Evolutionary conservation across 1,284 basidiomycete species (phyloP).

Genomic region (Mycosarcoma mackinlayi): DNA sequence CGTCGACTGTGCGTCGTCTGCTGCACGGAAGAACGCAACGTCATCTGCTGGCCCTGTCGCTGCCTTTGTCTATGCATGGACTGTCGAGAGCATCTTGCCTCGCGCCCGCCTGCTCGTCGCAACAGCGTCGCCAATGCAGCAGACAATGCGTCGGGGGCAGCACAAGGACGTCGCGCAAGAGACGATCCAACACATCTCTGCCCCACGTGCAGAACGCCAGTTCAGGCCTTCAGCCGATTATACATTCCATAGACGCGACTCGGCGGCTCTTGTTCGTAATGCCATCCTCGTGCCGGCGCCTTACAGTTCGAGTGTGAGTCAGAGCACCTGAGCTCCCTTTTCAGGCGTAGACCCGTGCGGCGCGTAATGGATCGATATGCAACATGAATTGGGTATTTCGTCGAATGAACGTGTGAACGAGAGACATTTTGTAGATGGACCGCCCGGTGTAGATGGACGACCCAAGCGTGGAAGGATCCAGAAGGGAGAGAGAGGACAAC

Average conservation of each 20-base stretch:
- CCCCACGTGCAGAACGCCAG: constrained; percentile 59
- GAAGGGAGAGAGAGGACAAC: not conserved
- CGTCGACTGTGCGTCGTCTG: constrained; percentile 37
- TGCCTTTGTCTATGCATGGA: constrained; percentile 64
- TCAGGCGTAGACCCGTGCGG: no score
- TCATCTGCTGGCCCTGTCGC: constrained; percentile 66
- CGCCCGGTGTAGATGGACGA: no score
- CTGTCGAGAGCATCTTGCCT: constrained; percentile 60
- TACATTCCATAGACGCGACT: constrained; percentile 58
- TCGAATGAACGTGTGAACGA: no score
- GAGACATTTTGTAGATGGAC: no score
- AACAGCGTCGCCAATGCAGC: not conserved
- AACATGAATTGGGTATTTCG: no score
- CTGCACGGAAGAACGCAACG: constrained; percentile 52
- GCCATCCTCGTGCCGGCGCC: no score
- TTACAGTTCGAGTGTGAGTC: no score
- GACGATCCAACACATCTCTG: constrained; percentile 45
- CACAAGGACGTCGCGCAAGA: not conserved
- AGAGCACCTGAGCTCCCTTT: no score
- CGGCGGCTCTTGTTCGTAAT: no score
- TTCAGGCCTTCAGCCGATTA: constrained; percentile 54
- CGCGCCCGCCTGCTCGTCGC: constrained; percentile 40
- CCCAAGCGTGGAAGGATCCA: no score
- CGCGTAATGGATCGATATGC: no score
- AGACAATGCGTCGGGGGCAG: no score